A percentile compares a stretch with the other conserved stretches of the same genome.
These are phyloP conservation scores for Phytophthora gonapodyides DNA, from an alignment of 352 stramenopile species.

Conservation along the genomic window DNA sequence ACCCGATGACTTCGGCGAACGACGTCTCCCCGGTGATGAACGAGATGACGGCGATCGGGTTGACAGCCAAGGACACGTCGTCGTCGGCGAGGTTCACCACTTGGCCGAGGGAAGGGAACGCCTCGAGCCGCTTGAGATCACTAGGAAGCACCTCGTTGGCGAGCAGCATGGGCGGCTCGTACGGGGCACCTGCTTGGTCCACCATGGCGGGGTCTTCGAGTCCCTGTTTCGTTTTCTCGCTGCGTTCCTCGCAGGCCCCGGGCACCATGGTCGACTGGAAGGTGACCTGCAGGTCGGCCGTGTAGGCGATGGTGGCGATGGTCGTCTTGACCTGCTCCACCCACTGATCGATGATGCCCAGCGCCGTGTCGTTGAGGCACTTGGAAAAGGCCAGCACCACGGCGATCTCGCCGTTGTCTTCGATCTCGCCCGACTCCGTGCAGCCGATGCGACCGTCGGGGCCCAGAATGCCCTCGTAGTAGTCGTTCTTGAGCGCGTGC, in stretches of 20 bases:
- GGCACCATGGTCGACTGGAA: slow-evolving; percentile 55
- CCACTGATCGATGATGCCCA: slow-evolving; percentile 54
- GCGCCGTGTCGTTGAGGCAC: slow-evolving; percentile 48
- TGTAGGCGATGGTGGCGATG: slow-evolving; percentile 6
- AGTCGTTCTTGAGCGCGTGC: slow-evolving; percentile 6
- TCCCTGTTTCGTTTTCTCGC: slow-evolving; percentile 31
- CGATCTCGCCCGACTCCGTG: slow-evolving; percentile 12
- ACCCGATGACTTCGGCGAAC: slow-evolving; percentile 40
- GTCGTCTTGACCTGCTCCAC: slow-evolving; percentile 36
- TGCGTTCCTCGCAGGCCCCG: slow-evolving; percentile 40
- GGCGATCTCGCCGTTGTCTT: slow-evolving; percentile 27
- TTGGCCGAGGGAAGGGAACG: slow-evolving; percentile 40
- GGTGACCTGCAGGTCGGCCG: slow-evolving; percentile 5
- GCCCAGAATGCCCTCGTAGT: slow-evolving; percentile 11
- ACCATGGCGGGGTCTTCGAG: slow-evolving; percentile 22
- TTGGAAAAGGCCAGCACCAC: slow-evolving; percentile 73
- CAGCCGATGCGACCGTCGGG: slow-evolving; percentile 18
- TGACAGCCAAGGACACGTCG: not conserved
- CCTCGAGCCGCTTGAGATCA: slow-evolving; percentile 41
- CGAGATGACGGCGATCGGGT: slow-evolving; percentile 42
- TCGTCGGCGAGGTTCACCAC: slow-evolving; percentile 33
- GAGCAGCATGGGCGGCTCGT: slow-evolving; percentile 8
- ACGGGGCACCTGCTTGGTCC: slow-evolving; percentile 7
- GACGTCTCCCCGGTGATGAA: slow-evolving; percentile 49
- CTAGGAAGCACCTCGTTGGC: slow-evolving; percentile 22